A percentile compares a stretch with the other conserved stretches of the same genome.
Evolutionary conservation across 257 asterid genomes (phyloP).

Genomic region (Solanum peruvianum): DNA sequence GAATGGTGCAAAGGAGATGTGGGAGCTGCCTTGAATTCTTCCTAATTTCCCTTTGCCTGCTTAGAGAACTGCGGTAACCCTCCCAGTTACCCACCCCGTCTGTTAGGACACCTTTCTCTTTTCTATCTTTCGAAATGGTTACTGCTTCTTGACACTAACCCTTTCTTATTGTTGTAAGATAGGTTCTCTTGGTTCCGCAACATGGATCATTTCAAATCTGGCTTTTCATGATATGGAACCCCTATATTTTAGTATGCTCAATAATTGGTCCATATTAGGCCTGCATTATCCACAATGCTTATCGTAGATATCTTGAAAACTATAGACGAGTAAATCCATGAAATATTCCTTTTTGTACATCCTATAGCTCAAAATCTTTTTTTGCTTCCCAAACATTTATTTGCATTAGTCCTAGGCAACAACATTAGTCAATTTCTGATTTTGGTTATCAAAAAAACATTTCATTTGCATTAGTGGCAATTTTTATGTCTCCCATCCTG

Average conservation of each 20-base stretch:
- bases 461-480: not conserved
- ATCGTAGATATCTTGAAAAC: not conserved
- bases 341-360: not conserved
- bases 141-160: not conserved
- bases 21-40: not conserved
- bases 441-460: no score
- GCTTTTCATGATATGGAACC: not conserved
- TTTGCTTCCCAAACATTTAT: not conserved
- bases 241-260: not conserved
- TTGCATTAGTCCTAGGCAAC: not conserved
- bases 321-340: not conserved
- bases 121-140: not conserved
- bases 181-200: not conserved
- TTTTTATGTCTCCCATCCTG: conserved; percentile 3
- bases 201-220: not conserved
- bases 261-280: not conserved
- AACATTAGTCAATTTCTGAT: no score
- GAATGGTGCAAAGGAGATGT: not conserved
- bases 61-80: not conserved
- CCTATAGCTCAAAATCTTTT: not conserved
- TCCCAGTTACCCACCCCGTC: no score
- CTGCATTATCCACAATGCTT: not conserved
- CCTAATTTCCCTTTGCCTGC: not conserved
- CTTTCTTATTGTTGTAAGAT: not conserved
- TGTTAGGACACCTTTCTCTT: not conserved